These are phyloP conservation scores for Zychaea mexicana DNA, from an alignment of 371 early-diverging fungal genomes.

Conservation along the genomic window DNA sequence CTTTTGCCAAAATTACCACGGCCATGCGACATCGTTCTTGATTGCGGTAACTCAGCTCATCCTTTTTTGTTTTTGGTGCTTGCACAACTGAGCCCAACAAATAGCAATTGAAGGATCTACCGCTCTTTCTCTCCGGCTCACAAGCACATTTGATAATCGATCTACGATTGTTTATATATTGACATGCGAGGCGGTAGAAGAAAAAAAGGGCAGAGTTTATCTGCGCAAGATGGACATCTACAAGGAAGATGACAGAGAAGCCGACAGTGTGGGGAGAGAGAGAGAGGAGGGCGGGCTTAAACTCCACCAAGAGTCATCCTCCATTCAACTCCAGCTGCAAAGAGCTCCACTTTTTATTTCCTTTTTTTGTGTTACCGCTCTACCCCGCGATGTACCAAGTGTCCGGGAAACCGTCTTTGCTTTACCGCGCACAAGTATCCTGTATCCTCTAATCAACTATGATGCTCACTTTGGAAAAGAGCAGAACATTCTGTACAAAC, in stretches of 20 bases:
- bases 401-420: background rate
- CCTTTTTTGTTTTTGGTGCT: too few species aligned
- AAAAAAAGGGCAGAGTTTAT: too few species aligned
- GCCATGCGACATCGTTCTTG: background rate
- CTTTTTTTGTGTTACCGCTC: background rate
- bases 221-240: too few species aligned
- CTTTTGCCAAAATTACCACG: background rate
- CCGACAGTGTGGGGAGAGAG: too few species aligned
- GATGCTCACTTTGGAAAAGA: too few species aligned
- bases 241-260: too few species aligned
- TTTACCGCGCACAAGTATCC: background rate
- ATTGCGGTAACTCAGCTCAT: background rate
- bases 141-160: too few species aligned
- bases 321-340: background rate
- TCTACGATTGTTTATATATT: too few species aligned
- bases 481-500: background rate
- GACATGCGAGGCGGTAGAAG: too few species aligned
- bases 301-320: background rate
- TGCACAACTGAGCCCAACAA: background rate
- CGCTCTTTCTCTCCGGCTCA: too few species aligned
- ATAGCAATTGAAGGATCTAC: background rate
- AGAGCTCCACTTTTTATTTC: background rate
- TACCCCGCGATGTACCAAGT: conserved; percentile 5
- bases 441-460: too few species aligned
- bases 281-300: too few species aligned